phyloP scores from a whole-genome alignment of 108 stramenopile species.

The Nitzschia putrida region DNA sequence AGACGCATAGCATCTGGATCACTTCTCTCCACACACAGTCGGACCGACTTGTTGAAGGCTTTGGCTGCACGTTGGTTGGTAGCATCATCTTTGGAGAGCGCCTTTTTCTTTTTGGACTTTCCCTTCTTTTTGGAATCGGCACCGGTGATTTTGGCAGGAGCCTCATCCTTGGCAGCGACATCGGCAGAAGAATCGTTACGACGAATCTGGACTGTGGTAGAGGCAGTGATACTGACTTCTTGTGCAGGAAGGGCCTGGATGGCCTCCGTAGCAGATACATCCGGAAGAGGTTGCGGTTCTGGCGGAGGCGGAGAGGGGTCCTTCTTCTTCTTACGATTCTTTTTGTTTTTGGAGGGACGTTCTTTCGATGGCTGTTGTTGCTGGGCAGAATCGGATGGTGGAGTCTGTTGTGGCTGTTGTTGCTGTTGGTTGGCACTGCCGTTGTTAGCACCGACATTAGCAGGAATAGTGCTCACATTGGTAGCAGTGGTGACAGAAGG shows the following conservation, averaged over 20 bases:
- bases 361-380: conserved; percentile 4
- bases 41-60: conserved; percentile 74
- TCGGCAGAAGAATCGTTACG: conserved; percentile 48
- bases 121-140: conserved; percentile 42
- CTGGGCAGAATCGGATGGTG: background rate
- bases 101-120: conserved; percentile 64
- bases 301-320: conserved; percentile 20
- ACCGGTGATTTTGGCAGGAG: conserved; percentile 14
- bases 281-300: conserved; percentile 21
- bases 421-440: background rate
- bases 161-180: conserved; percentile 44
- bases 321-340: conserved; percentile 50
- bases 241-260: conserved; percentile 67
- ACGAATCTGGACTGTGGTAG: conserved; percentile 69
- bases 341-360: conserved; percentile 25
- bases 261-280: conserved; percentile 61
- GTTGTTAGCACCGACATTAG: background rate
- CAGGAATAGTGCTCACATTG: conserved; percentile 1
- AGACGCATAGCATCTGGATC: conserved; percentile 77
- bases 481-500: conserved; percentile 18
- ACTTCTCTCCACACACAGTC: conserved; percentile 70
- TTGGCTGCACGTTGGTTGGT: conserved; percentile 74
- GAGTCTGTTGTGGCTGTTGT: background rate
- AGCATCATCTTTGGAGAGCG: conserved; percentile 60
- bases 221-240: conserved; percentile 79